These are phyloP conservation scores for Russula sp. DNA, from an alignment of 768 basidiomycete species.

Conservation along the genomic window DNA sequence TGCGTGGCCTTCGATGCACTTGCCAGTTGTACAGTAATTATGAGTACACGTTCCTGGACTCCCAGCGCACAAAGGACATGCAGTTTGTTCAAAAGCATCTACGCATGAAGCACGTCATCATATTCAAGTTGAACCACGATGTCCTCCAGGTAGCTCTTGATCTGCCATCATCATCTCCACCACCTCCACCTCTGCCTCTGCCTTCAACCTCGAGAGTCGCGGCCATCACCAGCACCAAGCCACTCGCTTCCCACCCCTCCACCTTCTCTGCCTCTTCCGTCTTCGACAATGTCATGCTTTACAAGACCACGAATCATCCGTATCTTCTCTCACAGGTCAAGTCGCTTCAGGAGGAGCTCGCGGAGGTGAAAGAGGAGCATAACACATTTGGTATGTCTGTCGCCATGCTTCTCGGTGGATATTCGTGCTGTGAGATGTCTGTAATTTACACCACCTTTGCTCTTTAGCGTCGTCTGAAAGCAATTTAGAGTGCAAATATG, in stretches of 20 bases:
- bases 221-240: slow-evolving; percentile 30
- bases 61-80: slow-evolving; percentile 73
- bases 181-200: slow-evolving; percentile 31
- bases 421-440: slow-evolving; percentile 26
- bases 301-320: slow-evolving; percentile 67
- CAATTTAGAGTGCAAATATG: slow-evolving; percentile 52
- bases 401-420: neutral
- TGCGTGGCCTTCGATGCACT: slow-evolving; percentile 66
- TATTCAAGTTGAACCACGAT: slow-evolving; percentile 95
- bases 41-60: slow-evolving; percentile 75
- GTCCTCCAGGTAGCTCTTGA: slow-evolving; percentile 86
- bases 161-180: slow-evolving; percentile 34
- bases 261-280: slow-evolving; percentile 32
- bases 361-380: slow-evolving; percentile 56
- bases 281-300: slow-evolving; percentile 49
- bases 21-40: slow-evolving; percentile 79
- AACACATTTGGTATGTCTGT: slow-evolving; percentile 57
- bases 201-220: slow-evolving; percentile 31
- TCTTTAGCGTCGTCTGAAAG: slow-evolving; percentile 45
- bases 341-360: slow-evolving; percentile 53
- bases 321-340: slow-evolving; percentile 55
- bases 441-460: neutral
- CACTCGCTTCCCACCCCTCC: slow-evolving; percentile 32
- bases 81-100: slow-evolving; percentile 95
- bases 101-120: slow-evolving; percentile 94